Base-by-base conservation (phyloP, 148 eudicot species). In the Persicaria tinctoria region DNA sequence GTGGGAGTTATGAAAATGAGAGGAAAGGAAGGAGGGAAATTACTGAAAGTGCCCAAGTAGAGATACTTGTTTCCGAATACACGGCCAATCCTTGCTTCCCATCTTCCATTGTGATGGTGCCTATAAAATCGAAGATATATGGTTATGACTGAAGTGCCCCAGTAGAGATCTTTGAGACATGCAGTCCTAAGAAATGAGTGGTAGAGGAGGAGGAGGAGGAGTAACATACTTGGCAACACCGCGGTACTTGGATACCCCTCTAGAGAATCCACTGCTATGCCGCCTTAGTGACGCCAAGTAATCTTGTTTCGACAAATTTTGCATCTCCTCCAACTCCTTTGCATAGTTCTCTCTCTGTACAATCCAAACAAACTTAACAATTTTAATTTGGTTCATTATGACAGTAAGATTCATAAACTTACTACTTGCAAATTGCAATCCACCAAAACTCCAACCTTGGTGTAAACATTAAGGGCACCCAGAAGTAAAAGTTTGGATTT, bases 191-290 rank as follows among this genome's bases (percentile, higher is more conserved):
- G 38, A 23, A 60, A 60, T 60, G 44, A 60, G 46, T 9, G 51
- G 4, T 73, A 23, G 4, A 73, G 11, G 41, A 71, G 11, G 41
- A 71, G 62, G 4, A 73, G 11, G 41, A 71, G 11, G 41, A 71
- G 62, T 38, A 54, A 18, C 74, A 18, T 82, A 91, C 99, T 93
- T 90, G 51, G 97, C 97, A 12, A 96, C 97, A 2, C 99, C 99
- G 4, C 99, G 91, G 77, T 92, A 96, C 78, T 96, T 90, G 0
- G 99, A 96, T 45, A 88, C 97, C 5, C 99, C 99, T 76, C 97
- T 83, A 0, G 99, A 89, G 78, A 96, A 96, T 56, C 99, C 99
- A 53, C 89, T 90, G 77, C 99, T 96, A 74, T 79, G 80, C 23
- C 99, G 80, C 77, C 97, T 74, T 44, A 96, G 78, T 1, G 96